phyloP scores from a whole-genome alignment of 139 green algal species.

The Tetraselmis chui region DNA sequence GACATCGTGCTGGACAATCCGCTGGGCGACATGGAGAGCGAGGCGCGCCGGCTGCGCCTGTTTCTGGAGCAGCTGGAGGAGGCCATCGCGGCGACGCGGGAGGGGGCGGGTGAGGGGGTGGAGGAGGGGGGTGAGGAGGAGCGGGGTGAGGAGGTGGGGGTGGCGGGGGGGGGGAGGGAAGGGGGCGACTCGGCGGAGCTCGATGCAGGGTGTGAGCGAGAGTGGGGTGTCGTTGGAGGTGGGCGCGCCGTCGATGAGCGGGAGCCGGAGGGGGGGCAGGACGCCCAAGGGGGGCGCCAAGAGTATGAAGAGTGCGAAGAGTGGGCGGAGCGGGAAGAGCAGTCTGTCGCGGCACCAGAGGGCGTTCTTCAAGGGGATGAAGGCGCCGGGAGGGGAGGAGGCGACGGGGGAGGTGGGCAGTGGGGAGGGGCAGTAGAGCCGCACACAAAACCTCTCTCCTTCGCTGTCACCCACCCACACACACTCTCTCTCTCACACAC shows the following conservation, averaged over 20 bases:
- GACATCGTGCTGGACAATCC: background rate
- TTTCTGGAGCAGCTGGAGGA: background rate
- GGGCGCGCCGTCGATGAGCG: background rate
- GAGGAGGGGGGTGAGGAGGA: background rate
- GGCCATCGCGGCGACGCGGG: background rate
- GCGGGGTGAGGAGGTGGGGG: background rate
- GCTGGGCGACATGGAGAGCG: background rate
- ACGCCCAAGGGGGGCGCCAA: background rate
- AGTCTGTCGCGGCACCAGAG: background rate
- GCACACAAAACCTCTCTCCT: background rate
- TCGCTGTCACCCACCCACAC: background rate
- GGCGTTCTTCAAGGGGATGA: background rate
- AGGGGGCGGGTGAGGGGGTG: background rate
- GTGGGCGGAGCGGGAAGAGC: background rate
- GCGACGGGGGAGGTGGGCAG: too few relatives aligned
- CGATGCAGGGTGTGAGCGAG: background rate
- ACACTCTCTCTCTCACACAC: background rate
- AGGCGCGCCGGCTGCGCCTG: background rate
- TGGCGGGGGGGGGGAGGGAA: background rate
- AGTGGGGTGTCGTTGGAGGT: background rate
- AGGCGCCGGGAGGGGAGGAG: background rate
- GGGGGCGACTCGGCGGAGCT: background rate
- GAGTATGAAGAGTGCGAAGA: background rate
- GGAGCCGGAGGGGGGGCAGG: background rate
- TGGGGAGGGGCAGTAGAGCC: too few relatives aligned